phyloP scores from a whole-genome alignment of 2,329 filamentous ascomycete genomes.

The Epichloe bromicola region DNA sequence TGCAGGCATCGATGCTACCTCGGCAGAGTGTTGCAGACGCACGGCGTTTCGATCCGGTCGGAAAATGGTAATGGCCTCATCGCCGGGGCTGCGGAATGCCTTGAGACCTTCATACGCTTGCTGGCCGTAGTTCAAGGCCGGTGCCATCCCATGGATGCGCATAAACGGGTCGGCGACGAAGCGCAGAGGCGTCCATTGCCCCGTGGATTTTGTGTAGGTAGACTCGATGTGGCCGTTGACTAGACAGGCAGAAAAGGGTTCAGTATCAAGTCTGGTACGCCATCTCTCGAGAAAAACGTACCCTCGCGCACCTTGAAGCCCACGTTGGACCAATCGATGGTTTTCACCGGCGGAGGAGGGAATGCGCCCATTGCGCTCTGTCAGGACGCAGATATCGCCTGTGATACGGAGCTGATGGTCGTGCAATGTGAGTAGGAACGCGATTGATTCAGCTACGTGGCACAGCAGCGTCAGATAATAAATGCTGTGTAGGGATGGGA shows the following conservation, averaged over 20 bases:
- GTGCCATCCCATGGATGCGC: slow-evolving; percentile 87
- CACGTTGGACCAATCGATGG: slow-evolving; percentile 87
- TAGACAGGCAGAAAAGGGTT: slow-evolving; percentile 41
- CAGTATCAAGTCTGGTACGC: background rate
- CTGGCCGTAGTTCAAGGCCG: slow-evolving; percentile 91
- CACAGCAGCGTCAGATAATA: background rate
- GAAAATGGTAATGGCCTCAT: slow-evolving; percentile 68
- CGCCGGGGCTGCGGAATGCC: slow-evolving; percentile 69
- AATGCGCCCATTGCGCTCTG: slow-evolving; percentile 38
- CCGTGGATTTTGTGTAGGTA: slow-evolving; percentile 61
- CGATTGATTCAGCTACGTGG: background rate
- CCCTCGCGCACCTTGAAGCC: slow-evolving; percentile 89
- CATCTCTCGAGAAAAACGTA: slow-evolving; percentile 21
- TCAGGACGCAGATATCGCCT: background rate
- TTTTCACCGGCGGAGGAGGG: slow-evolving; percentile 64
- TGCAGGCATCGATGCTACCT: slow-evolving; percentile 69
- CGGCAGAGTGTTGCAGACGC: slow-evolving; percentile 74
- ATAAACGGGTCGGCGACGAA: slow-evolving; percentile 79
- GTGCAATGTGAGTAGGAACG: background rate
- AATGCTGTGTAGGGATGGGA: too few species aligned
- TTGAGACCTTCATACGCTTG: slow-evolving; percentile 99
- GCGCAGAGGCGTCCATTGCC: slow-evolving; percentile 62
- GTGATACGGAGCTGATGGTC: background rate
- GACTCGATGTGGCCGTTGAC: slow-evolving; percentile 93
- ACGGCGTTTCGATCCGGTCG: slow-evolving; percentile 72